Percentiles rank a stretch among this genome's conserved stretches.
phyloP scores from a whole-genome alignment of 805 yeast species.

The Saccharomycopsis lassenensis region DNA sequence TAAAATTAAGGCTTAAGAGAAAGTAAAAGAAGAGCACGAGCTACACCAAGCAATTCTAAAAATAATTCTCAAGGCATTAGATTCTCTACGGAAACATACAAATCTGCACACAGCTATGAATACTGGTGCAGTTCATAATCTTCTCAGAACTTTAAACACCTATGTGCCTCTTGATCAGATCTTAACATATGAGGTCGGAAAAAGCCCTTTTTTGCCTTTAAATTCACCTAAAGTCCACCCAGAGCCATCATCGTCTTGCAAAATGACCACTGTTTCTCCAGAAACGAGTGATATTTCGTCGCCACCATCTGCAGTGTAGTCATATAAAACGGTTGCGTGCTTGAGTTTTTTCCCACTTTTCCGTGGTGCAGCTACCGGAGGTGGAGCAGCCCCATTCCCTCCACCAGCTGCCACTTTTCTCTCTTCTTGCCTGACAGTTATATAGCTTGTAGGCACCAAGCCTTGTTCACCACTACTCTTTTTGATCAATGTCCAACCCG shows the following conservation, averaged over 20 bases:
- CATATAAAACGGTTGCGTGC: constrained; percentile 61
- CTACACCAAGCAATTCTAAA: no score
- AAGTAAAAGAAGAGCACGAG: no score
- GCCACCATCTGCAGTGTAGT: constrained; percentile 65
- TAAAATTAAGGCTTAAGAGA: no score
- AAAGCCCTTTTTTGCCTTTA: constrained; percentile 52
- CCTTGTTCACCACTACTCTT: constrained; percentile 48
- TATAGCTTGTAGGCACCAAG: constrained; percentile 75
- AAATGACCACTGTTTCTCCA: constrained; percentile 64
- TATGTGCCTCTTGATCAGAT: no score
- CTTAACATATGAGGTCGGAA: constrained; percentile 60
- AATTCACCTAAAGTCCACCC: constrained; percentile 96
- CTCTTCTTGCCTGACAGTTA: constrained; percentile 31
- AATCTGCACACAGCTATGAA: no score
- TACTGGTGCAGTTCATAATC: no score
- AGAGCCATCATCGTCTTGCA: constrained; percentile 61
- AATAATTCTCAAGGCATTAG: no score
- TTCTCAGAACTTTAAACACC: no score
- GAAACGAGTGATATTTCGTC: constrained; percentile 64
- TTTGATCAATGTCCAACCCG: constrained; percentile 80
- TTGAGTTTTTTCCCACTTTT: constrained; percentile 56
- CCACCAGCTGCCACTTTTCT: constrained; percentile 19
- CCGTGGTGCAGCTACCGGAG: constrained; percentile 75
- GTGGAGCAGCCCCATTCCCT: constrained; percentile 33
- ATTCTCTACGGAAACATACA: no score